Conservation (phyloP, 495 filamentous ascomycete genomes). For the Hamigera avellanea region DNA sequence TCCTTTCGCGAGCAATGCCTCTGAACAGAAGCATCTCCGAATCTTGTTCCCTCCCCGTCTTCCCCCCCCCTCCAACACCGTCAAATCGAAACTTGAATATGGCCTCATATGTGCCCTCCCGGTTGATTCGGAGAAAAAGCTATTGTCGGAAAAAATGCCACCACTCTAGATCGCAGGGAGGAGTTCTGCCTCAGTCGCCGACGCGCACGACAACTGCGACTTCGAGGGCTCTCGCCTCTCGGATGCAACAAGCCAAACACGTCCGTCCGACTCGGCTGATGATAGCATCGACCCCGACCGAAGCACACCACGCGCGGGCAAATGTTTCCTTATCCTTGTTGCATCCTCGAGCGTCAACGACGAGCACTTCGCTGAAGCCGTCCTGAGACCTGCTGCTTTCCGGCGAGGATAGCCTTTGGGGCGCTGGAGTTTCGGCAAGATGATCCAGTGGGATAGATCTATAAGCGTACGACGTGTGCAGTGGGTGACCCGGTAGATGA, state of each 20-base stretch:
- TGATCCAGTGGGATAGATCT: constrained; percentile 39
- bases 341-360: constrained; percentile 37
- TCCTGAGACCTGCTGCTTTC: constrained; percentile 7
- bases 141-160: too few species aligned
- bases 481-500: constrained; percentile 45
- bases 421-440: constrained; percentile 23
- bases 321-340: constrained; percentile 48
- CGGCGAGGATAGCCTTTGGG: constrained; percentile 2
- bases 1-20: too few species aligned
- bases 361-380: constrained; percentile 36
- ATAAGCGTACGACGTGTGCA: constrained; percentile 52
- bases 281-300: constrained; percentile 55
- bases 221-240: constrained; percentile 57
- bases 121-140: too few species aligned
- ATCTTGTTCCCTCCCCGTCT: too few species aligned
- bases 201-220: constrained; percentile 55
- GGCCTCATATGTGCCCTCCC: too few species aligned
- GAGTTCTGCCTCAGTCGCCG: constrained; percentile 14
- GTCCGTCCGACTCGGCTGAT: constrained; percentile 52
- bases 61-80: too few species aligned
- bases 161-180: too few species aligned
- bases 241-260: constrained; percentile 56
- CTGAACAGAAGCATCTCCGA: too few species aligned
- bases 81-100: too few species aligned
- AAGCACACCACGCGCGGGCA: constrained; percentile 56